Evolutionary conservation across 768 basidiomycete species (phyloP).

Genomic region (Cubamyces sp.): DNA sequence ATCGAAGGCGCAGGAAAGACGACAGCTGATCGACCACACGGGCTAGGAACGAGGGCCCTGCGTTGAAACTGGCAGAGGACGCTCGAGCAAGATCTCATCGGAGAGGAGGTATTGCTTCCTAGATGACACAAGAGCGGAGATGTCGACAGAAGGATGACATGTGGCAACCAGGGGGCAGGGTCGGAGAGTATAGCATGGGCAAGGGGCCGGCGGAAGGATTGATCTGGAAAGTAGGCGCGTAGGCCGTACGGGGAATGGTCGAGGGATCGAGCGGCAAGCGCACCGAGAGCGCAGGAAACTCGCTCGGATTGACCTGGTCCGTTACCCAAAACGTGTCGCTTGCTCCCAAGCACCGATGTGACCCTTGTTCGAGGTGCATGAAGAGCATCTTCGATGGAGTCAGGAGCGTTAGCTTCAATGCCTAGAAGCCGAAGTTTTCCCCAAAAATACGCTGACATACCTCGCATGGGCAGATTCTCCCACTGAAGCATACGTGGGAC

Average conservation of each 20-base stretch:
- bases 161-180: slow-evolving; percentile 10
- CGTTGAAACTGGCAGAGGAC: slow-evolving; percentile 4
- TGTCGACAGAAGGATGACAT: slow-evolving; percentile 9
- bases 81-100: slow-evolving; percentile 22
- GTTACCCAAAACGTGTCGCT: slow-evolving; percentile 14
- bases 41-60: slow-evolving; percentile 13
- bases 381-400: slow-evolving; percentile 2
- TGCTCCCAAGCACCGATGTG: slow-evolving; percentile 18
- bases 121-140: slow-evolving; percentile 10
- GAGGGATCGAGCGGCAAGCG: slow-evolving; percentile 5
- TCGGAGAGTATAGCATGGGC: not conserved
- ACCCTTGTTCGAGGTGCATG: not conserved
- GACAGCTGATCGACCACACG: slow-evolving; percentile 23
- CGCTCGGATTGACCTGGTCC: not conserved
- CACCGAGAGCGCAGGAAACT: slow-evolving; percentile 12
- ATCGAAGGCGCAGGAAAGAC: slow-evolving; percentile 8
- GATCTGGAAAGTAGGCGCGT: slow-evolving; percentile 10
- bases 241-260: slow-evolving; percentile 16
- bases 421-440: slow-evolving; percentile 19
- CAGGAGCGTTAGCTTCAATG: slow-evolving; percentile 7
- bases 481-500: slow-evolving; percentile 2
- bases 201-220: slow-evolving; percentile 1
- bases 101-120: slow-evolving; percentile 3
- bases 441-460: slow-evolving; percentile 16
- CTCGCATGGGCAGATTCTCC: slow-evolving; percentile 20